Base-by-base conservation (phyloP, 179 eudicot genomes). In the Dionaea muscipula region DNA sequence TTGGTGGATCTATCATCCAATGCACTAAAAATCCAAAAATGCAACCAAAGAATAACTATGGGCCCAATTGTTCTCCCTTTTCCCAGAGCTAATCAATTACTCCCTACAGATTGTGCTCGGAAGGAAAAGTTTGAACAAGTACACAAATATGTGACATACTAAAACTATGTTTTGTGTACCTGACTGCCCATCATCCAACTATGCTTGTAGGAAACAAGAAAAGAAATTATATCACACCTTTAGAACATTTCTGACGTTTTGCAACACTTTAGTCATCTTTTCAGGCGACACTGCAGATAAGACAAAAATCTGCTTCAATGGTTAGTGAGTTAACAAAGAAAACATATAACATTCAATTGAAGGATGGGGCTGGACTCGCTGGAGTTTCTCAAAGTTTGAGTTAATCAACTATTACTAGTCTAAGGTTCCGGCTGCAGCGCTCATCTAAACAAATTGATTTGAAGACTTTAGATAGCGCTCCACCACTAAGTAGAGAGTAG, bases 261-360 rank as follows among this genome's bases (percentile, higher is more conserved):
- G 83, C 70, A 91, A 45, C 47, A 67, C 93, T 54, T 67, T 41
- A 57, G 78, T 65, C 96, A 91, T 91, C 72, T 84, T 91, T 64
- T 91, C 93, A 40, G 98, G 98, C 22, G 93, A 84, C 55, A 91
- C 94, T 82, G 98, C 94, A 75, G 98, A 91, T 63, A 91, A 67
- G 60, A 87, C 98, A 79, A 91, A 91, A 73, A 91, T 79, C 98
- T 91, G 66, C 77, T 82, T 82, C 73, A 83, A 78, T 61, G 59
- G 90, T 91, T 82, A 91, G 95, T 75, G 57, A 38, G 63, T 64
- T 35, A 51, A 53, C 12, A 54, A 24, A 56, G 23, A 36, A 27
- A 48, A 18, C 49, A 55, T 38, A 3, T 53, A n/a, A 31, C 20
- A 40, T 31, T 5, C 38, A 61, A 27, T 3, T 21, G 20, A 41